Evolutionary conservation across 768 basidiomycete genomes (phyloP).

Genomic region (Cytidiella melzeri): DNA sequence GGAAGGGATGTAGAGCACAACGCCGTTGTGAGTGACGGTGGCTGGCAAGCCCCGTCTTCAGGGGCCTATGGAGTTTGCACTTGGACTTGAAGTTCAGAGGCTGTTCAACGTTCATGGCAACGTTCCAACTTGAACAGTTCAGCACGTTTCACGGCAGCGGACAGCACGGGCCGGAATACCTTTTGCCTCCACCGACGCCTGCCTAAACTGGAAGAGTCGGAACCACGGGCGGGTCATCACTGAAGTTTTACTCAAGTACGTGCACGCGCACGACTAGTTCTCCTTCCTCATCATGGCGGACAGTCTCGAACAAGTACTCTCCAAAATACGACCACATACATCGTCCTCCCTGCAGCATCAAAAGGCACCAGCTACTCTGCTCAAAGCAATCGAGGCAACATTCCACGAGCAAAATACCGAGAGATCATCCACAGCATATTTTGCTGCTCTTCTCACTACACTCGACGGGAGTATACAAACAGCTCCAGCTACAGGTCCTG

Average conservation of each 20-base stretch:
- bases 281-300: conserved; percentile 20
- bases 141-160: too few species aligned
- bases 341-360: conserved; percentile 80
- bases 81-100: too few species aligned
- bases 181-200: too few species aligned
- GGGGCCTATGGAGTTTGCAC: too few species aligned
- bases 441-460: conserved; percentile 84
- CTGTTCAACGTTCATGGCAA: too few species aligned
- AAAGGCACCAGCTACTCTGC: conserved; percentile 80
- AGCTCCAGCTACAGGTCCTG: conserved; percentile 30
- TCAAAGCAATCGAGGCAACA: conserved; percentile 80
- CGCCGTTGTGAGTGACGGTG: too few species aligned
- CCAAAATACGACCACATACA: conserved; percentile 84
- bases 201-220: background rate
- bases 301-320: conserved; percentile 49
- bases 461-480: conserved; percentile 73
- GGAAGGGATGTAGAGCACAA: background rate
- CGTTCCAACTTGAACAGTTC: too few species aligned
- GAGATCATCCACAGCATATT: conserved; percentile 82
- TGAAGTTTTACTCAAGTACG: background rate
- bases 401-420: conserved; percentile 65
- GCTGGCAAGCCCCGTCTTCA: too few species aligned
- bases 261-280: conserved; percentile 1
- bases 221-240: background rate
- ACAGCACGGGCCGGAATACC: too few species aligned